Percentiles rank a stretch among this genome's conserved stretches.
Evolutionary conservation across 2,329 filamentous ascomycete genomes (phyloP).

Genomic region (Aspergillus hiratsukae): DNA sequence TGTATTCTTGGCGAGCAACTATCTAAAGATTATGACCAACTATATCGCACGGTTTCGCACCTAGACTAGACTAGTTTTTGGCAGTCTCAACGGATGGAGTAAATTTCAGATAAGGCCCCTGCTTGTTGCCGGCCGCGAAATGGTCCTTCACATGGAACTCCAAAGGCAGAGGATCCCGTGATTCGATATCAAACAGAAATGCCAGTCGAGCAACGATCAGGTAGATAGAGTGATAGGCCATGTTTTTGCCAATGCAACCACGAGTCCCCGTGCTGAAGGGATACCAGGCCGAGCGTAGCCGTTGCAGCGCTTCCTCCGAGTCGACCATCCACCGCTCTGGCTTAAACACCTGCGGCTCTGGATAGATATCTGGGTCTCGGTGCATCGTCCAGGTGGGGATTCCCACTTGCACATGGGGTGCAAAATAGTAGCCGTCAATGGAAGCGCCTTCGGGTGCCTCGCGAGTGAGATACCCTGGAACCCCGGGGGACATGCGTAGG

Average conservation of each 20-base stretch:
- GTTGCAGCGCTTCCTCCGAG: slow-evolving; percentile 8
- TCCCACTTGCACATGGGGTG: slow-evolving; percentile 29
- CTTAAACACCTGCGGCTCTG: slow-evolving; percentile 23
- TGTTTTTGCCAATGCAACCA: slow-evolving; percentile 13
- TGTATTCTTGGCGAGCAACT: too few species aligned
- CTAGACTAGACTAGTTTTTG: too few species aligned
- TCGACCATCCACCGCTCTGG: slow-evolving; percentile 35
- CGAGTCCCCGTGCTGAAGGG: slow-evolving; percentile 13
- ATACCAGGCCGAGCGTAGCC: too few species aligned
- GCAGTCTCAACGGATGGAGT: too few species aligned
- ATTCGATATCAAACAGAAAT: too few species aligned
- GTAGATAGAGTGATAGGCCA: slow-evolving; percentile 9
- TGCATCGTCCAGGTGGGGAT: slow-evolving; percentile 31
- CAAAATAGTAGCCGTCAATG: slow-evolving; percentile 30
- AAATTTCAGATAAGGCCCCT: too few species aligned
- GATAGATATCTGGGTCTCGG: slow-evolving; percentile 29
- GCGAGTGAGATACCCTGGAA: slow-evolving; percentile 23
- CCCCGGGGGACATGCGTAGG: slow-evolving; percentile 30
- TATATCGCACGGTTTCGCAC: too few species aligned
- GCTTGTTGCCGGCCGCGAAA: too few species aligned
- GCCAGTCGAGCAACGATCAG: too few species aligned
- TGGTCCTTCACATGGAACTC: too few species aligned
- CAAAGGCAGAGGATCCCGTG: too few species aligned
- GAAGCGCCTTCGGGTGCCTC: slow-evolving; percentile 23
- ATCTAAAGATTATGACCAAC: too few species aligned